phyloP scores from a whole-genome alignment of 257 asterid genomes.

The Capsicum baccatum region DNA sequence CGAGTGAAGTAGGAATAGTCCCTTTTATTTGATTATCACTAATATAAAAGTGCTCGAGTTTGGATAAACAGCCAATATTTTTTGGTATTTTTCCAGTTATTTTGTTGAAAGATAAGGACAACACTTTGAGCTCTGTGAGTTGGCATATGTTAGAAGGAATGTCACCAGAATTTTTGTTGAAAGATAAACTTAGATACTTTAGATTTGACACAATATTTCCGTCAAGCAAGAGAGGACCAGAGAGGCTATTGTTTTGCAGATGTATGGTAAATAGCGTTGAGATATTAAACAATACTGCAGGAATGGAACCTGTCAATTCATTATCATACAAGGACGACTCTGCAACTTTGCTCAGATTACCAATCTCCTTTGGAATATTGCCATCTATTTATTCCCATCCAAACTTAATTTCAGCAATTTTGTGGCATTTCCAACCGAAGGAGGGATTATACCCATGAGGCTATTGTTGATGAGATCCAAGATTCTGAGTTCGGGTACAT shows the following conservation, averaged over 20 bases:
- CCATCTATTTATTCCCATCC: conserved; percentile 20
- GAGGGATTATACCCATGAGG: too few relatives aligned
- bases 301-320: conserved; percentile 45
- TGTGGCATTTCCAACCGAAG: too few relatives aligned
- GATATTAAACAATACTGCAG: conserved; percentile 35
- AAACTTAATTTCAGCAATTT: conserved; percentile 9
- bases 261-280: conserved; percentile 30
- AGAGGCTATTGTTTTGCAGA: not conserved
- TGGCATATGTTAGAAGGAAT: too few relatives aligned
- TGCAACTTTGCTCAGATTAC: conserved; percentile 10
- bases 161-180: too few relatives aligned
- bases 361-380: conserved; percentile 31
- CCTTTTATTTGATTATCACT: conserved; percentile 35
- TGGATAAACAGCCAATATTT: conserved; percentile 41
- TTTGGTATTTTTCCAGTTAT: not conserved
- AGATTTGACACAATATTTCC: too few relatives aligned
- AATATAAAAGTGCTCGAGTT: conserved; percentile 38
- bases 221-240: too few relatives aligned
- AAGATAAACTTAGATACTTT: too few relatives aligned
- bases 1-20: conserved; percentile 40
- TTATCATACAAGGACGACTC: not conserved
- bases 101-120: too few relatives aligned
- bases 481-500: too few relatives aligned
- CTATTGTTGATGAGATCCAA: too few relatives aligned
- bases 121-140: too few relatives aligned